These are phyloP conservation scores for Penicillium sp. DNA, from an alignment of 2,329 filamentous ascomycete species.

Conservation along the genomic window DNA sequence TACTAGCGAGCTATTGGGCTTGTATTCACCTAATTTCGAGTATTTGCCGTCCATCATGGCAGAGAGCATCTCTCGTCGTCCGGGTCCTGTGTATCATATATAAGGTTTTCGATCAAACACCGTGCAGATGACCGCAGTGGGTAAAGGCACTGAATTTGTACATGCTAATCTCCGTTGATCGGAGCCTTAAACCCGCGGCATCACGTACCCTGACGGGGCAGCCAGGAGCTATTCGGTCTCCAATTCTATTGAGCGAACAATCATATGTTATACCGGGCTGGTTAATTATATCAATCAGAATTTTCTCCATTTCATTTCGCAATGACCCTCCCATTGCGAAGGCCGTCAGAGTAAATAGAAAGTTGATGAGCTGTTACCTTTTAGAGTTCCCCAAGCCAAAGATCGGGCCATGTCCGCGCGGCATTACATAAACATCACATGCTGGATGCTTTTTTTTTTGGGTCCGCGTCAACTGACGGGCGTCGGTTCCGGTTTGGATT, in stretches of 20 bases:
- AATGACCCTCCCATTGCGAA: background rate
- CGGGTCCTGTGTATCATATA: background rate
- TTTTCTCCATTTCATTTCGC: background rate
- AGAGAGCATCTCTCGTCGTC: no score
- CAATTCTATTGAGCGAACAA: background rate
- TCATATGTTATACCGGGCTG: no score
- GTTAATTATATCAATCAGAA: background rate
- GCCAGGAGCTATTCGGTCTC: background rate
- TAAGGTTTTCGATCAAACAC: background rate
- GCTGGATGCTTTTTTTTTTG: constrained; percentile 6
- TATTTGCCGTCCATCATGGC: no score
- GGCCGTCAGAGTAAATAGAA: background rate
- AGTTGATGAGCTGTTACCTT: background rate
- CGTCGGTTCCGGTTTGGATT: background rate
- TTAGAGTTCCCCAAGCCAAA: background rate
- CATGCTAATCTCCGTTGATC: background rate
- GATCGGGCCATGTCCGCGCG: background rate
- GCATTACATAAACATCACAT: constrained; percentile 17
- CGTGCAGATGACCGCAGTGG: no score
- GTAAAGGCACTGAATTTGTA: background rate
- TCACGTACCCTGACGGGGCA: background rate
- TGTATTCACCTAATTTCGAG: no score
- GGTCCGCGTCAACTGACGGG: background rate
- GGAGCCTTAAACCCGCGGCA: background rate
- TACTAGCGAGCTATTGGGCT: no score